Conservation (phyloP, 2,329 filamentous ascomycete species). For the Pseudogymnoascus sp. region DNA sequence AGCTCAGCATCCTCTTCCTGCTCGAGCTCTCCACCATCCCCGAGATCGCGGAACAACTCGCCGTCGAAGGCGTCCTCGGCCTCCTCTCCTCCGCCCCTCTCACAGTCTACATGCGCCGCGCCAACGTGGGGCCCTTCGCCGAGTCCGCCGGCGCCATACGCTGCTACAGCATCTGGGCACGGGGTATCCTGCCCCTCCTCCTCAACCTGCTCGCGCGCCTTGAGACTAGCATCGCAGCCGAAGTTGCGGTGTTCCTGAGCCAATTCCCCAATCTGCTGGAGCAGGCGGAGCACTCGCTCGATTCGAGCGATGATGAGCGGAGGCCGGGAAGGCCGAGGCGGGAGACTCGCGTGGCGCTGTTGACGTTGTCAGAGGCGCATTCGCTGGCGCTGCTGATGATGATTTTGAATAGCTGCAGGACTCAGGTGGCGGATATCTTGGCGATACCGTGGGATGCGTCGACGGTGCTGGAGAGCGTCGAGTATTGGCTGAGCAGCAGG, state of each 20-base stretch:
- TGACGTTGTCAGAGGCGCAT: constrained; percentile 68
- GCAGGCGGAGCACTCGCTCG: constrained; percentile 64
- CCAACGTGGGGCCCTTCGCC: constrained; percentile 69
- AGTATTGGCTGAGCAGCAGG: constrained; percentile 66
- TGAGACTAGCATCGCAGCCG: constrained; percentile 70
- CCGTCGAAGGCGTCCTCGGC: constrained; percentile 73
- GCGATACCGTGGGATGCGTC: constrained; percentile 72
- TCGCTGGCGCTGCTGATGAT: constrained; percentile 66
- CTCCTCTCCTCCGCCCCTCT: constrained; percentile 73
- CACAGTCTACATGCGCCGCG: constrained; percentile 64
- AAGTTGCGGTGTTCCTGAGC: constrained; percentile 80
- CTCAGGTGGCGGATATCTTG: constrained; percentile 49
- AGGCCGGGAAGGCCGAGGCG: background rate
- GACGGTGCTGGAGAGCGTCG: constrained; percentile 69
- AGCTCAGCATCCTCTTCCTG: constrained; percentile 81
- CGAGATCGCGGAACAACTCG: constrained; percentile 77
- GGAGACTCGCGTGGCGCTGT: constrained; percentile 56
- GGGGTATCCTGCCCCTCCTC: constrained; percentile 77
- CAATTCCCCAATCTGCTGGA: constrained; percentile 73
- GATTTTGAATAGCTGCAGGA: constrained; percentile 59
- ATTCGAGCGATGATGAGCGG: constrained; percentile 39
- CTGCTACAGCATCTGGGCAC: constrained; percentile 83
- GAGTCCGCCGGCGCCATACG: constrained; percentile 57
- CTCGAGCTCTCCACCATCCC: constrained; percentile 78
- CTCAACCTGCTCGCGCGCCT: constrained; percentile 80